These are phyloP conservation scores for Rhytidhysteron rufulum DNA, from an alignment of 2,329 filamentous ascomycete species.

Conservation along the genomic window DNA sequence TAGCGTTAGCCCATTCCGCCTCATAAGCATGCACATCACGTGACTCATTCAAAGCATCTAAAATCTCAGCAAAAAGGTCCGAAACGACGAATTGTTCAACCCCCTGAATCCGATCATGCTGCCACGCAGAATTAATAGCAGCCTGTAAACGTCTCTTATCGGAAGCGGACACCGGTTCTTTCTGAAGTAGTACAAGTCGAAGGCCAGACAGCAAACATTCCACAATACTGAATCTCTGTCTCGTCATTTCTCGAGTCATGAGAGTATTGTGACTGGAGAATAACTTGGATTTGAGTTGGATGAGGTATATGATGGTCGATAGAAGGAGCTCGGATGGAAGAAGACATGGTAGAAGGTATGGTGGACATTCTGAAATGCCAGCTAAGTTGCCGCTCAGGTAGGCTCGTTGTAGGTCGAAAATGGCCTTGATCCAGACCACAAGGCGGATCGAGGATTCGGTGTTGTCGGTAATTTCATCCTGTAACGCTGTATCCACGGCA, in stretches of 20 bases:
- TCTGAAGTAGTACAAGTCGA: constrained; percentile 29
- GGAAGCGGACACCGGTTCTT: constrained; percentile 20
- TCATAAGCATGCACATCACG: constrained; percentile 14
- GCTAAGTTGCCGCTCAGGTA: constrained; percentile 26
- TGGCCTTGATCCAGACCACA: constrained; percentile 34
- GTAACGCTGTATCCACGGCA: constrained; percentile 23
- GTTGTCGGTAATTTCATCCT: constrained; percentile 17
- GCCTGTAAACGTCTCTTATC: constrained; percentile 25
- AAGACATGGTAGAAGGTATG: constrained; percentile 24
- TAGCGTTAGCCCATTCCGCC: constrained; percentile 17
- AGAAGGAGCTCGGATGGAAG: constrained; percentile 29
- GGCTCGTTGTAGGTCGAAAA: constrained; percentile 34
- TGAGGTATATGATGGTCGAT: constrained; percentile 32
- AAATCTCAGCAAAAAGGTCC: constrained; percentile 24
- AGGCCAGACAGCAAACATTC: constrained; percentile 30
- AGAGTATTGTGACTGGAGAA: constrained; percentile 25
- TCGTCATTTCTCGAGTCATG: constrained; percentile 18
- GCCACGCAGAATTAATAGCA: constrained; percentile 31
- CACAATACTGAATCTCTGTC: constrained; percentile 16
- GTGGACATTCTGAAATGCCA: constrained; percentile 24
- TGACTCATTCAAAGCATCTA: constrained; percentile 19
- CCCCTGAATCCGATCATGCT: constrained; percentile 26
- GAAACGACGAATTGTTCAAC: constrained; percentile 30
- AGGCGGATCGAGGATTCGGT: constrained; percentile 22
- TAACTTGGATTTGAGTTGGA: constrained; percentile 26